Evolutionary conservation across 1,284 basidiomycete genomes (phyloP), one percentile per base, ranked within the genome.

Genomic region (Peniophora sp.): DNA sequence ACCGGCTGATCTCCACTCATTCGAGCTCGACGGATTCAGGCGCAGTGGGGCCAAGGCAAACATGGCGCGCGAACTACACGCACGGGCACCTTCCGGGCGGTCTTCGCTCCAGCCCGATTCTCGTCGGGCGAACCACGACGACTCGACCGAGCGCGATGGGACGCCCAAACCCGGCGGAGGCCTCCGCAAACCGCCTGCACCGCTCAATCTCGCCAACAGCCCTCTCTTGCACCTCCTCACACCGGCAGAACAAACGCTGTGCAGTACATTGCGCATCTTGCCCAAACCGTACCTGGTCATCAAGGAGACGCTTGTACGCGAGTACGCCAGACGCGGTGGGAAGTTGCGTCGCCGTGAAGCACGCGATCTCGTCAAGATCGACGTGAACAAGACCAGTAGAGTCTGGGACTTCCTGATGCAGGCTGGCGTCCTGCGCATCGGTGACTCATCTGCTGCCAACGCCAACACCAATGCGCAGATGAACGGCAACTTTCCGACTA

Each of bases 211-310:
- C 47, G 85, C 89, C 42, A 92, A 92, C 63, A 88, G 87, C 57
- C 88, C 88, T 2, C 88, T 85, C 2, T 72, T 96, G 10, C 91
- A 96, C 62, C 78, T 97, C 11, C 84, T 97, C 56, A 89, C 89
- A 0, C 75, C 83, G 3, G 84, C 85, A 23, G 94, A 97, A 68
- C 88, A 93, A 66, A 74, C 78, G 0, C 80, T 97, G n/a, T 97
- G 94, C 65, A 89, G 91, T 2, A 78, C 80, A 50, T 74, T 97
- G 15, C 85, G 92, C 3, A 92, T 97, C 53, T 74, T 96, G 36
- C 94, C 94, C 0, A 91, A 92, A 60, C 91, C 93, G 1, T 97
- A 95, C 66, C 80, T 97, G 45, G 81, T 87, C 52, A 89, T 97
- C 70, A 97, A 97, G 65, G 92, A 96, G 67, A 88, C 87, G 8